Conservation (phyloP, 441 rosid genomes). For the Mallotus japonicus region DNA sequence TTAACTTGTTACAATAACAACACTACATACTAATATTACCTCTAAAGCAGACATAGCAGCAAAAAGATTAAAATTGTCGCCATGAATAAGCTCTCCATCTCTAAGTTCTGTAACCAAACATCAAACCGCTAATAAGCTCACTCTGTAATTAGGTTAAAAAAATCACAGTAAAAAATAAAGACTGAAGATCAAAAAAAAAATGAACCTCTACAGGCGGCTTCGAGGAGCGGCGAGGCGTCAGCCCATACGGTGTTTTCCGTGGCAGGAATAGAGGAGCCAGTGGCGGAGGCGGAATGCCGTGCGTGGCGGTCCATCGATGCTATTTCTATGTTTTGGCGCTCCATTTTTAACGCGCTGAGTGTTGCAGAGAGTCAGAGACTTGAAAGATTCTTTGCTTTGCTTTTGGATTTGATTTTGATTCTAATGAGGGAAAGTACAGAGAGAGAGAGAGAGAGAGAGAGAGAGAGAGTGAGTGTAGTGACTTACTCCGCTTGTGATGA, state of each 20-base stretch:
- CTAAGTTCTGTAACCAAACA: conserved; percentile 55
- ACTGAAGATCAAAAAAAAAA: neutral
- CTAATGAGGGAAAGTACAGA: too few relatives aligned
- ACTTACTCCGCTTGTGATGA: too few relatives aligned
- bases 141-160: neutral
- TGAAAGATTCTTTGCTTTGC: too few relatives aligned
- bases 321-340: conserved; percentile 21
- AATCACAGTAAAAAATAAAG: conserved; percentile 2
- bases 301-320: conserved; percentile 40
- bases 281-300: conserved; percentile 30
- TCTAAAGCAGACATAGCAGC: conserved; percentile 99
- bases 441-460: too few relatives aligned
- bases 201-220: conserved; percentile 65
- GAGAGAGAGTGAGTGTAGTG: too few relatives aligned
- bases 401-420: too few relatives aligned
- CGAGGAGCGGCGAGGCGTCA: conserved; percentile 78
- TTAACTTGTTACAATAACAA: conserved; percentile 1
- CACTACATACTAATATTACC: conserved; percentile 37
- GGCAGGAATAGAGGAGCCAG: conserved; percentile 50
- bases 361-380: neutral
- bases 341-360: neutral
- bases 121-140: neutral
- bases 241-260: conserved; percentile 78
- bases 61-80: conserved; percentile 92
- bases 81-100: conserved; percentile 91